These are phyloP conservation scores for Phlebiopsis flavidoalba DNA, from an alignment of 768 basidiomycete genomes.

Conservation along the genomic window DNA sequence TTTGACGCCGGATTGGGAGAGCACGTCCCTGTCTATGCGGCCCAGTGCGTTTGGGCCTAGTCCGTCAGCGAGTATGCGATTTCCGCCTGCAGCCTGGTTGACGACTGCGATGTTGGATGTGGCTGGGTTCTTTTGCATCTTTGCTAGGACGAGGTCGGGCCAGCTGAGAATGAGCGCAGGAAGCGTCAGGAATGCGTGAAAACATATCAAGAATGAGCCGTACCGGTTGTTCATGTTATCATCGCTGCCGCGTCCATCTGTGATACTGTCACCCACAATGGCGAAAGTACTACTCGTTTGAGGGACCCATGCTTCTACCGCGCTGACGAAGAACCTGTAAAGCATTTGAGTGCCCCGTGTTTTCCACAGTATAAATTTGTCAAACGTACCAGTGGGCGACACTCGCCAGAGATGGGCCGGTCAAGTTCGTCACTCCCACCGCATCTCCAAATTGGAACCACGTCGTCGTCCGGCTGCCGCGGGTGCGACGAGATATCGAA, in stretches of 20 bases:
- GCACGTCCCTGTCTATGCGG: conserved; percentile 47
- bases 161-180: conserved; percentile 25
- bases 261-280: conserved; percentile 50
- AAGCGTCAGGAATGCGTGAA: neutral
- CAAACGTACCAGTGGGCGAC: conserved; percentile 28
- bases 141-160: conserved; percentile 43
- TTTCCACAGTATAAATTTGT: conserved; percentile 14
- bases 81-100: conserved; percentile 51
- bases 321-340: conserved; percentile 39
- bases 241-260: conserved; percentile 44
- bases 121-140: conserved; percentile 31
- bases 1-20: conserved; percentile 39
- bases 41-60: conserved; percentile 42
- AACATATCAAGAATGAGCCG: no score
- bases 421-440: conserved; percentile 31
- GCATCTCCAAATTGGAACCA: conserved; percentile 34
- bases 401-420: conserved; percentile 20
- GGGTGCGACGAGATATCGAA: conserved; percentile 42
- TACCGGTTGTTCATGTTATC: conserved; percentile 42
- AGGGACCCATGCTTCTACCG: conserved; percentile 36
- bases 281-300: conserved; percentile 26
- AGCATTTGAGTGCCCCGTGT: neutral
- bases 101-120: conserved; percentile 35
- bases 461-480: conserved; percentile 42
- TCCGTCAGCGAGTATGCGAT: conserved; percentile 45